Evolutionary conservation across 2,329 filamentous ascomycete genomes (phyloP), one percentile per base, ranked within the genome.

Genomic region (Diaporthe velutina): DNA sequence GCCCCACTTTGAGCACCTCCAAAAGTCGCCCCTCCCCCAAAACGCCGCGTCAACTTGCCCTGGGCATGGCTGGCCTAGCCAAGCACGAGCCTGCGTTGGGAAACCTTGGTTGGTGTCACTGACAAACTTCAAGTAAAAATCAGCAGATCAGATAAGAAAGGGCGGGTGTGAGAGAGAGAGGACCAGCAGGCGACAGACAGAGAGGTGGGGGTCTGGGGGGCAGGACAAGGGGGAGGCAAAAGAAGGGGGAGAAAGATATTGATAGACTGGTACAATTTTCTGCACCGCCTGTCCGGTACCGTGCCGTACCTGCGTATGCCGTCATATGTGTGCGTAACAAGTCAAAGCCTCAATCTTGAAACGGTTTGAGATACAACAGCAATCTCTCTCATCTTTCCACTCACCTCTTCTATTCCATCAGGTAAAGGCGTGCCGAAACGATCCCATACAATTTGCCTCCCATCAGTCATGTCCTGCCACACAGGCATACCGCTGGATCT

Each of bases 351-450:
- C 64, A 52, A 67, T 33, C 64, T 28, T 67, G 64, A 67, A 54
- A 67, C 61, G 19, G 45, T 52, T 67, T 50, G 42, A 67, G 45
- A 52, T 52, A 38, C 13, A 52, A 35, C 42, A 25, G 61, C 30
- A 67, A 67, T 67, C n/a, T 67, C 61, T 67, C 61, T 35, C 22
- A n/a, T 30, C 60, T 64, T 48, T 64, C 61, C 61, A 67, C 61
- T 67, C 61, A 35, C 61, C 45, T 67, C 45, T 52, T 52, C 13
- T 40, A 17, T 38, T 17, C 42, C 64, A 52, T 35, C 64, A 52
- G 25, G 30, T 40, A 38, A 19, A 19, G 8, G 15, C 38, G 15
- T 64, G 38, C 64, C 64, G 64, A 38, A 50, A 67, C 61, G 52
- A 54, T 38, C 64, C 45, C 22, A 52, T 50, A 67, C 45, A 28